These are phyloP conservation scores for Diplotaxis tenuifolia DNA, from an alignment of 345 rosid genomes.

Conservation along the genomic window DNA sequence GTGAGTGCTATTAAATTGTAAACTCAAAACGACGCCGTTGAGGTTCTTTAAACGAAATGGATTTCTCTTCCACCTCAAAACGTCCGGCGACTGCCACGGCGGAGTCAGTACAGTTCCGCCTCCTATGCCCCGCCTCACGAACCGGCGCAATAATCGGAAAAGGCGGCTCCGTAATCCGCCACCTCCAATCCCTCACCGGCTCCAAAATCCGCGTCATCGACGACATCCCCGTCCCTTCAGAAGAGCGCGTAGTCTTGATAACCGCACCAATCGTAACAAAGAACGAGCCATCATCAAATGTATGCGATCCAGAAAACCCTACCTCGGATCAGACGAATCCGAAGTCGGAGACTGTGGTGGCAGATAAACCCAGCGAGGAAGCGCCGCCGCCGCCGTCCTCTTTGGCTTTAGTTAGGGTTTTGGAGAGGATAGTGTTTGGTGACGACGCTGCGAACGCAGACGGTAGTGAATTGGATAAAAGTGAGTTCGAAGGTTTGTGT, in stretches of 20 bases:
- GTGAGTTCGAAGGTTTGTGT: conserved; percentile 46
- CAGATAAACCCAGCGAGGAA: conserved; percentile 22
- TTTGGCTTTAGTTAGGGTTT: conserved; percentile 57
- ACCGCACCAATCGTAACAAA: conserved; percentile 23
- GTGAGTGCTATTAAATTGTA: neutral
- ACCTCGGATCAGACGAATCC: conserved; percentile 27
- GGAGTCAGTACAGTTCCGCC: conserved; percentile 39
- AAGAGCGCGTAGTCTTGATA: conserved; percentile 45
- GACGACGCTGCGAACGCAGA: conserved; percentile 40
- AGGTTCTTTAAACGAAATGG: conserved; percentile 8
- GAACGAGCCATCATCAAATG: neutral
- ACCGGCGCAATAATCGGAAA: conserved; percentile 47
- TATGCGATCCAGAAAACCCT: conserved; percentile 8
- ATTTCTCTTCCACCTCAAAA: conserved; percentile 30
- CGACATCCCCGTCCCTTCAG: conserved; percentile 43
- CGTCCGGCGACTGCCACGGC: conserved; percentile 29
- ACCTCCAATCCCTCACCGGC: conserved; percentile 42
- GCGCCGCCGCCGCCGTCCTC: conserved; percentile 50
- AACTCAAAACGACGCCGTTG: conserved; percentile 20
- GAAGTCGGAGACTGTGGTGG: conserved; percentile 4
- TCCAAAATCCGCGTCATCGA: conserved; percentile 49
- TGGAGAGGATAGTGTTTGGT: conserved; percentile 58
- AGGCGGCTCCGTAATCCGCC: conserved; percentile 46
- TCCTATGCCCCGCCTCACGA: conserved; percentile 39
- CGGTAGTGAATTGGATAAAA: conserved; percentile 37